Percentiles rank a stretch among this genome's conserved stretches.
phyloP scores from a whole-genome alignment of 148 eudicot species.

The Rhododendron griersonianum region DNA sequence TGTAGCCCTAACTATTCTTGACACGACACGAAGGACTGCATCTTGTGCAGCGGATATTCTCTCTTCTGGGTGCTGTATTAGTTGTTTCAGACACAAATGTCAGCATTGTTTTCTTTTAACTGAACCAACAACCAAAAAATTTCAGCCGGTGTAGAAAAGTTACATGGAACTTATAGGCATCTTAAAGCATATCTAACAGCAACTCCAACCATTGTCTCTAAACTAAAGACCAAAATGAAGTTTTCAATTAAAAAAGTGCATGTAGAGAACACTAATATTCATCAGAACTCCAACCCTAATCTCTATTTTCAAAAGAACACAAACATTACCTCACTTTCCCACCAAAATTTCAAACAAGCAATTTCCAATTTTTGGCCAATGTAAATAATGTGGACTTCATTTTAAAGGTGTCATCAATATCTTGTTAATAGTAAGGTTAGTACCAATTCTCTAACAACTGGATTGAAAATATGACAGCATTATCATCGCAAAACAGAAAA shows the following conservation, averaged over 20 bases:
- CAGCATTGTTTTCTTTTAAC: not conserved
- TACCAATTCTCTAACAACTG: not conserved
- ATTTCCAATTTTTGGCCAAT: not conserved
- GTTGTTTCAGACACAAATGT: conserved; percentile 2
- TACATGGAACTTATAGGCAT: not conserved
- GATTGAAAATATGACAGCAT: not conserved
- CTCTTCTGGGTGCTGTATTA: conserved; percentile 85
- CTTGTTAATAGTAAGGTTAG: not conserved
- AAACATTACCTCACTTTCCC: not conserved
- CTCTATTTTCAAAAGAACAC: not conserved
- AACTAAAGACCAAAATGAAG: not conserved
- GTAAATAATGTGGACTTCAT: not conserved
- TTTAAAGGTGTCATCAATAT: not conserved
- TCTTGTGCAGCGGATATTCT: conserved; percentile 76
- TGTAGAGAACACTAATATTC: not conserved
- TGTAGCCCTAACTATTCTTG: conserved; percentile 58
- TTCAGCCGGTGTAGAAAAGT: not conserved
- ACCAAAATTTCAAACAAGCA: not conserved
- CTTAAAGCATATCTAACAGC: not conserved
- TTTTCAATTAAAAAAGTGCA: not conserved
- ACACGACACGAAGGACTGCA: conserved; percentile 79
- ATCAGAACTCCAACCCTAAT: not conserved
- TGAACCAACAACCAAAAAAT: not conserved
- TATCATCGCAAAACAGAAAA: not conserved
- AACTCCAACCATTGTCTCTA: not conserved